Evolutionary conservation across 495 filamentous ascomycete genomes (phyloP), one percentile per base, ranked within the genome.

Genomic region (Extremus antarcticus): DNA sequence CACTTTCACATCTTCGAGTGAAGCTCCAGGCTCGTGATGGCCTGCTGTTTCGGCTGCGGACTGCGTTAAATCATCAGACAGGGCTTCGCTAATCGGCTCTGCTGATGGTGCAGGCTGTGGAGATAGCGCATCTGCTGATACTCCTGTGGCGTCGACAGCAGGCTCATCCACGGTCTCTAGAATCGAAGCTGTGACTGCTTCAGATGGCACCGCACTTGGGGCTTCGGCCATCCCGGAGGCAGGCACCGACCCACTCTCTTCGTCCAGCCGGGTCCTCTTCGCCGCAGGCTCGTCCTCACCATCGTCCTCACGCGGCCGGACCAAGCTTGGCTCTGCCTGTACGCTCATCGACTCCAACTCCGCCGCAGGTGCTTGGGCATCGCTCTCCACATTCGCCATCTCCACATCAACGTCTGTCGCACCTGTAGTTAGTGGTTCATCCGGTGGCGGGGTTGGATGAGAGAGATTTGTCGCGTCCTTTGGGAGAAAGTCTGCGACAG

Each of bases 271-370:
- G 38, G 25, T 57, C 10, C 58, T 80, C 69, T 95, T 94, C 8
- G 86, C 76, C 19, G 81, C 80, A 19, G 83, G 87, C 57, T 86
- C 87, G n/a, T 87, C 84, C 35, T 74, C 76, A 32, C 71, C 74
- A 53, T 90, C 69, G 16, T 91, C 87, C 57, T 87, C 85, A 9
- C 86, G 77, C 15, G 50, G 55, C 24, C 59, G 43, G 3, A 62
- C 59, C 13, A 62, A 25, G 40, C 59, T 48, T 2, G 19, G 49
- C 43, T 61, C 58, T 3, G 48, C 1, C 24, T 49, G 19, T n/a
- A 38, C 17, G 17, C 19, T 11, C n/a, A 48, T 13, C 13, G 46
- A 20, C 4, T 10, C 13, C 19, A 25, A 3, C 3, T 23, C 21
- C 7, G 46, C 46, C 20, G 9, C 9, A 10, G 46, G 21, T 17